phyloP scores from a whole-genome alignment of 225 moss, liverwort and hornwort species.

The Marchantia polymorpha region DNA sequence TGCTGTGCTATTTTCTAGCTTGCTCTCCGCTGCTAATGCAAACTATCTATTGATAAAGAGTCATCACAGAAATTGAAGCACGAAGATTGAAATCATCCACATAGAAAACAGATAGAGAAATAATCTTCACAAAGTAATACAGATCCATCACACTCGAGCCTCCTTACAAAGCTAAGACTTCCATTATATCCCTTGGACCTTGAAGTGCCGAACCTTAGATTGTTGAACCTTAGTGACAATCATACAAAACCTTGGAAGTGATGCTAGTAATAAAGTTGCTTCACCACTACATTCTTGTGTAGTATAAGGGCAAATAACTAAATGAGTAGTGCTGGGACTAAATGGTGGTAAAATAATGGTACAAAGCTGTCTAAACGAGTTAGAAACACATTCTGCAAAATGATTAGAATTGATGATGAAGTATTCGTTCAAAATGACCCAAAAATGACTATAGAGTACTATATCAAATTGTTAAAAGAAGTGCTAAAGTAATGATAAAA shows the following conservation, averaged over 20 bases:
- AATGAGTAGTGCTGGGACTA: too few relatives aligned
- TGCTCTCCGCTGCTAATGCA: conserved; percentile 17
- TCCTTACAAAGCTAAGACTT: conserved; percentile 74
- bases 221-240: conserved; percentile 32
- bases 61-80: conserved; percentile 49
- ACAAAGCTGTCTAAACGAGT: too few relatives aligned
- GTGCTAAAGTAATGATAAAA: too few relatives aligned
- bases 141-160: conserved; percentile 94
- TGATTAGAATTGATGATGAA: too few relatives aligned
- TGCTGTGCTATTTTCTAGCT: conserved; percentile 25
- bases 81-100: conserved; percentile 56
- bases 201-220: conserved; percentile 47
- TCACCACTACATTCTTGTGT: too few relatives aligned
- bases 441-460: too few relatives aligned
- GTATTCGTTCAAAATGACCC: too few relatives aligned
- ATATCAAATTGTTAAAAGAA: too few relatives aligned
- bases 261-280: too few relatives aligned
- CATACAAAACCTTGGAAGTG: conserved; percentile 22
- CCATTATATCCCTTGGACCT: conserved; percentile 46
- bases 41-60: conserved; percentile 46
- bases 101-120: conserved; percentile 90
- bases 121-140: conserved; percentile 78
- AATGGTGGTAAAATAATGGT: too few relatives aligned
- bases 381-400: too few relatives aligned
- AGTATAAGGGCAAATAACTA: too few relatives aligned